Evolutionary conservation across 163 green algal genomes (phyloP).

Genomic region (Chlamydomonas reinhardtii): DNA sequence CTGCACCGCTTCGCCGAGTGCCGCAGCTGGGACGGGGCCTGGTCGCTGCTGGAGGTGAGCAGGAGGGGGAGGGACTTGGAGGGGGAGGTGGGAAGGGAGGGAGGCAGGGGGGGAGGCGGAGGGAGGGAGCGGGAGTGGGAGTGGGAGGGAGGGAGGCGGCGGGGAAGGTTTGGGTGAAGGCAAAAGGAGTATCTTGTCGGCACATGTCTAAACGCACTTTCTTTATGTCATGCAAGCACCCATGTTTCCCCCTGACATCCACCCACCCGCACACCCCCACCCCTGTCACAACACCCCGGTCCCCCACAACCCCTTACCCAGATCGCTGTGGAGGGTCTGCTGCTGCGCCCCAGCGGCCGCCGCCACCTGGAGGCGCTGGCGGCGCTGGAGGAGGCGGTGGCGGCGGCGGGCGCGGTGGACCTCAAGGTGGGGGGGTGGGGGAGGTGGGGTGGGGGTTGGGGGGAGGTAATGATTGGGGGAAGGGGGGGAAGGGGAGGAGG

Average conservation of each 20-base stretch:
- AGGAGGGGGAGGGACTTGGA: neutral
- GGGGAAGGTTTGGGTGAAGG: too few relatives aligned
- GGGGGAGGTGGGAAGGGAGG: too few relatives aligned
- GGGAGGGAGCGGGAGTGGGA: neutral
- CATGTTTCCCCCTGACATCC: neutral
- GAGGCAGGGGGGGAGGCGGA: too few relatives aligned
- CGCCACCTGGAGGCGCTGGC: slow-evolving; percentile 24
- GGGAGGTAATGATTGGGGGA: too few relatives aligned
- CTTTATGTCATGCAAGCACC: too few relatives aligned
- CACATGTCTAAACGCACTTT: too few relatives aligned
- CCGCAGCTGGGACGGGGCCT: slow-evolving; percentile 23
- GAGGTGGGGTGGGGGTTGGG: neutral
- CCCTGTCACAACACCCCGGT: too few relatives aligned
- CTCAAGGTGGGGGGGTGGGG: slow-evolving; percentile 10
- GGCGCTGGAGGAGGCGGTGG: slow-evolving; percentile 8
- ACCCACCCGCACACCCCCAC: neutral
- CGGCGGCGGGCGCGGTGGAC: slow-evolving; percentile 20
- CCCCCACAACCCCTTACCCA: neutral
- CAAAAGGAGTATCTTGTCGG: too few relatives aligned
- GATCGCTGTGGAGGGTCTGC: slow-evolving; percentile 39
- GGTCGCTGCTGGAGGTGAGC: slow-evolving; percentile 45
- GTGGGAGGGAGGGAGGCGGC: too few relatives aligned
- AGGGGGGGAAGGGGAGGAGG: neutral
- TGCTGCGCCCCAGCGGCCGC: slow-evolving; percentile 10
- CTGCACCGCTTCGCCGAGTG: slow-evolving; percentile 30